A percentile compares a stretch with the other conserved stretches of the same genome.
Conservation (phyloP, 2,329 filamentous ascomycete genomes). For the Elsinoe australis region DNA sequence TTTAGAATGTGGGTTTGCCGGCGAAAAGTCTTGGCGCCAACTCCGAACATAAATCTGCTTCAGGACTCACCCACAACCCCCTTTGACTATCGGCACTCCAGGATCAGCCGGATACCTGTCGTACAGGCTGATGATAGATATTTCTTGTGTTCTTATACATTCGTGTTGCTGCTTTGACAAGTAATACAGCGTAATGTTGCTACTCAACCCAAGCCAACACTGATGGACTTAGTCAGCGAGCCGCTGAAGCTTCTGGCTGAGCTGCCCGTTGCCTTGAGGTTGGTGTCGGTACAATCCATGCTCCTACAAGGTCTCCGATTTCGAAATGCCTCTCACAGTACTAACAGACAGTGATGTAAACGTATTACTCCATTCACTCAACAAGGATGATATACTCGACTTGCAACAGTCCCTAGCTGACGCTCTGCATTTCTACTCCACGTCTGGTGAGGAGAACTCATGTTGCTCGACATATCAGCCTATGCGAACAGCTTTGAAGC, state of each 20-base stretch:
- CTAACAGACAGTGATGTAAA: slow-evolving; percentile 51
- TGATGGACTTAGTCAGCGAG: too few relatives aligned
- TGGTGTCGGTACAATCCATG: neutral
- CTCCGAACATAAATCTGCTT: too few relatives aligned
- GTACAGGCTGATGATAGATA: too few relatives aligned
- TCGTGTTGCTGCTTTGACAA: too few relatives aligned
- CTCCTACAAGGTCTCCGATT: neutral
- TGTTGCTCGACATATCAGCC: slow-evolving; percentile 56
- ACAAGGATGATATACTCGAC: slow-evolving; percentile 49
- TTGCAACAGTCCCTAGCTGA: slow-evolving; percentile 53
- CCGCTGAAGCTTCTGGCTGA: too few relatives aligned
- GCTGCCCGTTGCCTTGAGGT: too few relatives aligned
- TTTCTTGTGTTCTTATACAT: too few relatives aligned
- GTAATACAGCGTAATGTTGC: too few relatives aligned
- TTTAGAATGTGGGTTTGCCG: slow-evolving; percentile 5
- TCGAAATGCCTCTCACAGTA: slow-evolving; percentile 49
- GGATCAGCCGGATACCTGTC: too few relatives aligned
- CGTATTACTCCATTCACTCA: slow-evolving; percentile 48
- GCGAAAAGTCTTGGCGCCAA: slow-evolving; percentile 5
- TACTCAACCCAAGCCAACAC: too few relatives aligned
- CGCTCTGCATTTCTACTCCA: slow-evolving; percentile 58
- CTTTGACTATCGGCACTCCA: too few relatives aligned
- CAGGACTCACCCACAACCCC: too few relatives aligned
- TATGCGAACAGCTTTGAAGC: slow-evolving; percentile 52
- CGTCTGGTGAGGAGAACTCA: slow-evolving; percentile 48